Evolutionary conservation across 2,329 filamentous ascomycete genomes (phyloP), one percentile per base, ranked within the genome.

Genomic region (Dactylellina haptotyla): DNA sequence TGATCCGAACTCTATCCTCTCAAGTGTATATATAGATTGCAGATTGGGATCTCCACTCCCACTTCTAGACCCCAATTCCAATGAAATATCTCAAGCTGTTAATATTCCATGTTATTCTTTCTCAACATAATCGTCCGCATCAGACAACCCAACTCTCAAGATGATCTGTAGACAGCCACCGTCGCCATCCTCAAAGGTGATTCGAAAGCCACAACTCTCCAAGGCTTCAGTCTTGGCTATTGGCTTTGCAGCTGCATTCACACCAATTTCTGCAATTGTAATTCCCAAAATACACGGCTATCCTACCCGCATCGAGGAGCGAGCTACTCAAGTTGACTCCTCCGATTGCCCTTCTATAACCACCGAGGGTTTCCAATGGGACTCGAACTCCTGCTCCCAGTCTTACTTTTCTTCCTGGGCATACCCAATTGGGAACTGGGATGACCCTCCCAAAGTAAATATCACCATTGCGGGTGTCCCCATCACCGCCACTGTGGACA

Each of bases 391-490:
- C 16, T 71, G 66, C 18, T 45, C 16, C 5, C 25, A 64, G 16
- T 32, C 48, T 26, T 71, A 64, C n/a, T 63, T 63, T 20, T 30
- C 66, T 43, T 26, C 58, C 10, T 71, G 58, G 66, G 57, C 43
- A 9, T 26, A 20, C 20, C 66, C 66, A 50, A 64, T 57, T 5
- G 30, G 39, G 10, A 45, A 64, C 9, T 71, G 58, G 66, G 41
- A 32, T 18, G 50, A 71, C 18, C 41, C 57, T 23, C 58, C 66
- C 25, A 71, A 48, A 28, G 50, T 71, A 30, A 64, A 71, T 32
- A 64, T 71, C 34, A 58, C 32, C 2, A 32, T 71, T 23, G 66
- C 57, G 1, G 66, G 66, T n/a, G 66, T 71, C 10, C 39, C 50
- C 14, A 16, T 71, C 32, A 48, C 57, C 14, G 66, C 66, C 0